Conservation (phyloP, 345 rosid genomes). For the Ailanthus altissimus region DNA sequence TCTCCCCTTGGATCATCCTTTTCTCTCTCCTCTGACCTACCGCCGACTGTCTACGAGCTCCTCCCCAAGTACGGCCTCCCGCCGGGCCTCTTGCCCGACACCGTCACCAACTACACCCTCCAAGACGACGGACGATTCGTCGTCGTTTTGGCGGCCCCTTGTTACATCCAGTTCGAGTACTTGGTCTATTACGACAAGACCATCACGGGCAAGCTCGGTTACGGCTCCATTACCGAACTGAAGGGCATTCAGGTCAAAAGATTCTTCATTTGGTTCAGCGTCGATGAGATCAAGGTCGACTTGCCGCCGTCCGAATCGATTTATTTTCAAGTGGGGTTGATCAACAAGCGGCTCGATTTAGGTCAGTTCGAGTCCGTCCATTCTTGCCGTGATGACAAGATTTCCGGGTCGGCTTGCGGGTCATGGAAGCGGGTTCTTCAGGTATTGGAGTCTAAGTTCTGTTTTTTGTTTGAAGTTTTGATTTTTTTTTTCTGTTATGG, state of each 20-base stretch:
- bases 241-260: constrained; percentile 82
- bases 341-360: constrained; percentile 82
- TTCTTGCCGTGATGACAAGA: constrained; percentile 56
- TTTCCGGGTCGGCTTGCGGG: constrained; percentile 34
- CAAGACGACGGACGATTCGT: constrained; percentile 64
- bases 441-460: constrained; percentile 30
- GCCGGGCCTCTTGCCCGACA: constrained; percentile 64
- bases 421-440: constrained; percentile 36
- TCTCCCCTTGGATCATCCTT: constrained; percentile 19
- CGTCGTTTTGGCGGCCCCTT: constrained; percentile 51
- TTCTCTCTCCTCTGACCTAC: constrained; percentile 24
- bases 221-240: constrained; percentile 71
- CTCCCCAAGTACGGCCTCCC: constrained; percentile 94
- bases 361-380: constrained; percentile 82
- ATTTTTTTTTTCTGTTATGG: background rate
- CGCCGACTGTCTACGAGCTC: constrained; percentile 68
- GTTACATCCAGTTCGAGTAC: constrained; percentile 78
- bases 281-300: constrained; percentile 85
- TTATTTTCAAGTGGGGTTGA: constrained; percentile 84
- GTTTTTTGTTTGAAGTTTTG: background rate
- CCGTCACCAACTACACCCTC: constrained; percentile 61
- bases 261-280: constrained; percentile 78
- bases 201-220: constrained; percentile 65
- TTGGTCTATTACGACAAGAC: constrained; percentile 71
- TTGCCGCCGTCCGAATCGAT: constrained; percentile 82